Conservation (phyloP, 1,139 yeast genomes). For the Hyphopichia pseudoburtonii region DNA sequence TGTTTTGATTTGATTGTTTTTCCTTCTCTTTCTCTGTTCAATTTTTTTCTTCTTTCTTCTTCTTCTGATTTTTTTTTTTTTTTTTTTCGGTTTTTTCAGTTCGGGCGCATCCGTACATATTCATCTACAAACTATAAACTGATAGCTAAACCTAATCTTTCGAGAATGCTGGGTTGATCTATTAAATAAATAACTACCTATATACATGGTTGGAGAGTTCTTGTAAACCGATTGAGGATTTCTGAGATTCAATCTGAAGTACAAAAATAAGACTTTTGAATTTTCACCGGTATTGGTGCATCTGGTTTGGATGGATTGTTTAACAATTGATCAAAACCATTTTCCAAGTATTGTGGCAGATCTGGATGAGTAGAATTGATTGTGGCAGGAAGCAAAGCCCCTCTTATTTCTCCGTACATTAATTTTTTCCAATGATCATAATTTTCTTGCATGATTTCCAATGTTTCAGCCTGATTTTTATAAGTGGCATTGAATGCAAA, state of each 20-base stretch:
- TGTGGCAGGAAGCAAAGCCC: conserved; percentile 48
- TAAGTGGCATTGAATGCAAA: conserved; percentile 86
- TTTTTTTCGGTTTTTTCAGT: too few relatives aligned
- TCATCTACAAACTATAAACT: too few relatives aligned
- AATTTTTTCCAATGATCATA: conserved; percentile 71
- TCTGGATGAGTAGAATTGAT: conserved; percentile 61
- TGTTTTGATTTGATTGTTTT: not conserved
- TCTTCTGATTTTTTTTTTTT: not conserved
- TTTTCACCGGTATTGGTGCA: conserved; percentile 34
- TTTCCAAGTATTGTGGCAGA: conserved; percentile 37
- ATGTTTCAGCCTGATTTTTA: conserved; percentile 70
- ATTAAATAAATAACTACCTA: too few relatives aligned
- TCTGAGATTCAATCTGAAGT: not conserved
- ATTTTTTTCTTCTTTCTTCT: too few relatives aligned
- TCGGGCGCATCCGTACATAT: too few relatives aligned
- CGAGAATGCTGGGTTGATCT: too few relatives aligned
- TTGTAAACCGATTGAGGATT: too few relatives aligned
- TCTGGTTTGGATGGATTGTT: conserved; percentile 21
- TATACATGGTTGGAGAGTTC: too few relatives aligned
- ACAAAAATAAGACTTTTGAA: conserved; percentile 26
- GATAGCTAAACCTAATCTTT: too few relatives aligned
- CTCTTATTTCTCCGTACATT: conserved; percentile 49
- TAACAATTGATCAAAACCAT: conserved; percentile 16
- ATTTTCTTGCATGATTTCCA: conserved; percentile 69
- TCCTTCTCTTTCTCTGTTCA: not conserved